Base-by-base conservation (phyloP, 768 basidiomycete species). In the Neoboletus subvelutipes region DNA sequence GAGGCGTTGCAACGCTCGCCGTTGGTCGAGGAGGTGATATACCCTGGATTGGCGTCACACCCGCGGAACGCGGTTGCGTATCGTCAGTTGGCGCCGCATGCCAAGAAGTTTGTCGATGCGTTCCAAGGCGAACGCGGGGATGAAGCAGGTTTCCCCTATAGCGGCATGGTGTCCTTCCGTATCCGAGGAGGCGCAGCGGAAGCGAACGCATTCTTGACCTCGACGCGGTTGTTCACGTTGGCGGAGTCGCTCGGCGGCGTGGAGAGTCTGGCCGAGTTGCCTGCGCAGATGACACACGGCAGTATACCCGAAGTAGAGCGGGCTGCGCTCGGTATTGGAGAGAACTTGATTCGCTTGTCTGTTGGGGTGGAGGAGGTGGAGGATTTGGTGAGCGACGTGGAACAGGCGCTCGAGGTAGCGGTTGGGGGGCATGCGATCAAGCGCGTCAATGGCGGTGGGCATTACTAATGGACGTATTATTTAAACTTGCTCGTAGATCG, bases 211-310 rank as follows among this genome's bases (percentile, higher is more conserved):
- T 94, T 97, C 76, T 69, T 95, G 54, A 83, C 81, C 0, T 70
- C 81, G 0, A 78, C 85, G 5, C 71, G 82, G 28, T 67, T 95
- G 34, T 94, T 94, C 66, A 80, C 86, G 26, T 78, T 98, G 13
- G 95, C 94, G 1, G 94, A 95, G 80, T 86, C 84, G 26, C 74
- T 98, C 5, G 96, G 96, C 1, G 96, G 94, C 0, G 92, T 97
- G 6, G 96, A 98, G 80, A 88, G 86, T 70, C 74, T 98, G 34
- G 90, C 90, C 0, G 94, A 98, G 71, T 79, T 90, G 45, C 95
- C 94, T 0, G 84, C 86, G 43, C 76, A 78, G 73, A 97, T 97
- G 94, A 96, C 93, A 9, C 95, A 97, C 70, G 86, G 83, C 2
- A 82, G 82, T 49, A 84, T 92, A 47, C 87, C 91, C 0, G 78